phyloP scores from a whole-genome alignment of 2,329 filamentous ascomycete genomes.

The Teratosphaeria destructans region DNA sequence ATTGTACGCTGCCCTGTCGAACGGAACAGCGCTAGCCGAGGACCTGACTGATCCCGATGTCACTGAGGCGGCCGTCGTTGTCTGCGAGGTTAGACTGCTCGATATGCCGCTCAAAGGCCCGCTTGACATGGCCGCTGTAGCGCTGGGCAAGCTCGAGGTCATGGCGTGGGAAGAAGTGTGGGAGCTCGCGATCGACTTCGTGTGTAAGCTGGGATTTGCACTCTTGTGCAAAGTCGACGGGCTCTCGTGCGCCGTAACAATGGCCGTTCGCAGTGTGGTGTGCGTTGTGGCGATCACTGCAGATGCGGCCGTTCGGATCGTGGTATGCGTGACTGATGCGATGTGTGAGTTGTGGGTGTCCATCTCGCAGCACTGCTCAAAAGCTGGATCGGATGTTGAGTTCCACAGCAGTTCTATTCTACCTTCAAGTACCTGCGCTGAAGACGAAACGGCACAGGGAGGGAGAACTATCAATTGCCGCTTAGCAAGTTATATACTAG shows the following conservation, averaged over 20 bases:
- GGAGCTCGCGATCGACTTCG: neutral
- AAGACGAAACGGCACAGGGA: neutral
- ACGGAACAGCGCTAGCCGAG: neutral
- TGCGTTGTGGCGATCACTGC: neutral
- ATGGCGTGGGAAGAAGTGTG: neutral
- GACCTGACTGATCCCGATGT: neutral
- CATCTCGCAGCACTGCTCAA: neutral
- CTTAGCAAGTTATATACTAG: neutral
- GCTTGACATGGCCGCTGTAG: neutral
- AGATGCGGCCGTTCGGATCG: neutral
- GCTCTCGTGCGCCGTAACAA: neutral
- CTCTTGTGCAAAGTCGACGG: neutral
- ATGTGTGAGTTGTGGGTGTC: neutral
- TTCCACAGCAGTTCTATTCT: neutral
- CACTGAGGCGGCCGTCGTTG: neutral
- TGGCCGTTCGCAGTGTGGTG: neutral
- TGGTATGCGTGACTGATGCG: neutral
- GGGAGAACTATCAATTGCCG: neutral
- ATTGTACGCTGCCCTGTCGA: neutral
- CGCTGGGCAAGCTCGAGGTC: neutral
- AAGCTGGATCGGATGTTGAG: neutral
- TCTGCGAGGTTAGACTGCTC: neutral
- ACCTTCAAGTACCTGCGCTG: neutral
- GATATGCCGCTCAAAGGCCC: neutral
- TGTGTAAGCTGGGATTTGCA: neutral